Percentiles rank a stretch among this genome's conserved stretches.
phyloP scores from a whole-genome alignment of 768 basidiomycete genomes.

The Mycena albidolilacea region DNA sequence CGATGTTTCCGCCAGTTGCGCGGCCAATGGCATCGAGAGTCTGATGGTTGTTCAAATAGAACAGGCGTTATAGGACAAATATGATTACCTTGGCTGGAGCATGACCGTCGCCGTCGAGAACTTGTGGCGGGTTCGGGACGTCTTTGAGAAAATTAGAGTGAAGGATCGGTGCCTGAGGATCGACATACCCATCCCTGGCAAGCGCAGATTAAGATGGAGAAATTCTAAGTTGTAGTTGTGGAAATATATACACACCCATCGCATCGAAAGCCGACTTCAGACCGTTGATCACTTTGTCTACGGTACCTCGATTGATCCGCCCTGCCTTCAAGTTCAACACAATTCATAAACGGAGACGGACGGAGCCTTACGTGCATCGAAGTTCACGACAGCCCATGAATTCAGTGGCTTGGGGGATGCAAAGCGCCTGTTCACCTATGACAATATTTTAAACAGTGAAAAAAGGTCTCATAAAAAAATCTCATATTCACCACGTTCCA shows the following conservation, averaged over 20 bases:
- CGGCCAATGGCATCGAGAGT: not conserved
- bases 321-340: no score
- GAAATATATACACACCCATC: slow-evolving; percentile 33
- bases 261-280: slow-evolving; percentile 23
- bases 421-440: slow-evolving; percentile 33
- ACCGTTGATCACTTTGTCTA: not conserved
- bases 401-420: slow-evolving; percentile 34
- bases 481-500: slow-evolving; percentile 45
- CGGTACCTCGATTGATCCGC: not conserved
- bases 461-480: no score
- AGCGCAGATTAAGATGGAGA: not conserved
- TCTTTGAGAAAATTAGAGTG: not conserved
- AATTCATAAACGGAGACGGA: no score
- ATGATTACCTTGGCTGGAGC: slow-evolving; percentile 8
- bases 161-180: no score
- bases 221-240: not conserved
- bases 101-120: not conserved
- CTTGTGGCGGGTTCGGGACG: not conserved
- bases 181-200: slow-evolving; percentile 39
- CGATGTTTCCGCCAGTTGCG: not conserved
- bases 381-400: slow-evolving; percentile 43
- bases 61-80: not conserved
- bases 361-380: not conserved
- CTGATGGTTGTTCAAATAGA: not conserved
- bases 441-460: no score